Base-by-base conservation (phyloP, 1,284 basidiomycete species). In the Thecaphora frezii region DNA sequence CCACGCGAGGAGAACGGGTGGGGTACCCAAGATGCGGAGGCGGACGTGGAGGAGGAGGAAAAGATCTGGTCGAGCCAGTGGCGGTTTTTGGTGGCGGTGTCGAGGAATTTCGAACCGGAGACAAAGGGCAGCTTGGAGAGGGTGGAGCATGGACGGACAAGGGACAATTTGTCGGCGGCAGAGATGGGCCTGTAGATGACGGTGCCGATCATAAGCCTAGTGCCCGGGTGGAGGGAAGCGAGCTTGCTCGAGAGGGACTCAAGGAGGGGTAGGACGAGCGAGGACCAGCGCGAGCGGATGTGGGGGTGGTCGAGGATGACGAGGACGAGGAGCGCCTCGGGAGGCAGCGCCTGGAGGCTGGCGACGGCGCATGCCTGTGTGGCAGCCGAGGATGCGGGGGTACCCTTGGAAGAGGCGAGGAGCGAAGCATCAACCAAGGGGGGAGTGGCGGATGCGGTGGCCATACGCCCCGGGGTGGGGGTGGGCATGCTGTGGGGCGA, bases 281-380 rank as follows among this genome's bases (percentile, higher is more conserved):
- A 25, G 30, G 55, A 43, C 64, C 64, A 66, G n/a, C 49, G 56
- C 33, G 50, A 46, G 16, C 56, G 53, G 1, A 59, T 44, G 39
- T 44, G 43, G 40, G 64, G 56, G 48, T 66, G 64, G 23, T 66
- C 59, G 41, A 62, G 53, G 16, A 66, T 41, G 14, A 63, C 56
- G 18, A 58, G 44, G 5, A 63, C 64, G 18, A 66, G 53, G 43
- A 62, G 64, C 0, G 64, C 52, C 42, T 66, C 64, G 8, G 40
- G 40, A n/a, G 59, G 59, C 1, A 66, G 30, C 1, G 64, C 55
- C 13, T 58, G 56, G 0, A 62, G 51, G 2, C 53, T 52, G 5
- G 64, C 62, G 14, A 66, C 48, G 1, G 59, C 56, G 33, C n/a
- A n/a, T n/a, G n/a, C n/a, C n/a, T n/a, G n/a, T n/a, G n/a, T n/a